These are phyloP conservation scores for Cubamyces lactineus DNA, from an alignment of 768 basidiomycete species.

Conservation along the genomic window DNA sequence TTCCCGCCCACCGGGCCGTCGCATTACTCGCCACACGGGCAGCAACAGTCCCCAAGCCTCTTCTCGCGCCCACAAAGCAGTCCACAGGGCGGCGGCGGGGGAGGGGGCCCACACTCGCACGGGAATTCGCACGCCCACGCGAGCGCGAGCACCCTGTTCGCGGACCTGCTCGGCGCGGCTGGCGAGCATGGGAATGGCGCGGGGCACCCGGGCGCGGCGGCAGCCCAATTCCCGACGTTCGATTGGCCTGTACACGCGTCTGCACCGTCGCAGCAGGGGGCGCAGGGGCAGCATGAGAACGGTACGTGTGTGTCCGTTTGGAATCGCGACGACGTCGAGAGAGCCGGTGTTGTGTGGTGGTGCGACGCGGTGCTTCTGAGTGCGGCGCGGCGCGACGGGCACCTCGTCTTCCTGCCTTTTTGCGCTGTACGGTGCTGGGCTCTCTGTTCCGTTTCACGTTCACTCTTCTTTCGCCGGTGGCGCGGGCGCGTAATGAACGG, in stretches of 20 bases:
- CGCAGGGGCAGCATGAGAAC: constrained; percentile 22
- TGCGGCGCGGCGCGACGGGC: too few species aligned
- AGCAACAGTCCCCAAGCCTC: constrained; percentile 18
- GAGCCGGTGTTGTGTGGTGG: background rate
- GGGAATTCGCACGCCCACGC: constrained; percentile 5
- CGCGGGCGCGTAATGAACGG: background rate
- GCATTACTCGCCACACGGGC: constrained; percentile 23
- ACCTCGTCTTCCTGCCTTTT: too few species aligned
- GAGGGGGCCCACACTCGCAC: background rate
- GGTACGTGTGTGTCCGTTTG: constrained; percentile 12
- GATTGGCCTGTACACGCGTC: constrained; percentile 32
- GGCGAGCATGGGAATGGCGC: constrained; percentile 22
- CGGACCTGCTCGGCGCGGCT: constrained; percentile 28
- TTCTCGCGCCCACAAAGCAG: constrained; percentile 5
- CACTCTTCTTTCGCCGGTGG: background rate
- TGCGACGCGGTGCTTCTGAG: background rate
- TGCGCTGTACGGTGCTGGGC: background rate
- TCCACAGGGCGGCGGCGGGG: background rate
- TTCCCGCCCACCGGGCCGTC: constrained; percentile 21
- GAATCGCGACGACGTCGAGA: background rate
- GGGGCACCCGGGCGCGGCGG: constrained; percentile 7
- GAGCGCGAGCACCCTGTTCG: constrained; percentile 29
- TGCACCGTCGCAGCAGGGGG: constrained; percentile 15
- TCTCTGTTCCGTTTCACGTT: background rate
- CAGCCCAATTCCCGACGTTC: constrained; percentile 24